Conservation (phyloP, 2,329 filamentous ascomycete species). For the Juglanconis sp. region DNA sequence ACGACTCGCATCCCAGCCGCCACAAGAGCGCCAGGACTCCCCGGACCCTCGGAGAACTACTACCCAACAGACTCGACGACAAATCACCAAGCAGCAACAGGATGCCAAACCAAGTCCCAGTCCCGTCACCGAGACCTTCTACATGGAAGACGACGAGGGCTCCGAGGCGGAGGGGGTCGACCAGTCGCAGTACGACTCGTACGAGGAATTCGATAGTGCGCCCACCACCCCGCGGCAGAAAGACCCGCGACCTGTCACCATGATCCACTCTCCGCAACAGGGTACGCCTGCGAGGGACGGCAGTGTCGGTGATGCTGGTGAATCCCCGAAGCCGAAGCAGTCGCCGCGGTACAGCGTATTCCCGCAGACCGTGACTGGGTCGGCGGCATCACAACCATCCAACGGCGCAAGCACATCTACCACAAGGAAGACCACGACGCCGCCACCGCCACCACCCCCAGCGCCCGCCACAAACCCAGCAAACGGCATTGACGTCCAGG, state of each 20-base stretch:
- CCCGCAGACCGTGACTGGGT: background rate
- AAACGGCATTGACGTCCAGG: constrained; percentile 4
- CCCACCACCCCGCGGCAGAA: constrained; percentile 12
- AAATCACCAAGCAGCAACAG: background rate
- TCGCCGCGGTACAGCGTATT: constrained; percentile 7
- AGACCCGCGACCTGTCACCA: background rate
- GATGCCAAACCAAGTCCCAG: constrained; percentile 5
- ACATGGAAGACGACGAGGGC: constrained; percentile 16
- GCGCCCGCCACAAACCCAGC: background rate
- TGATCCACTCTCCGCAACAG: constrained; percentile 11
- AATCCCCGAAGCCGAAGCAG: constrained; percentile 3
- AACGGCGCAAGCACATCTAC: background rate
- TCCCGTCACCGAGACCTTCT: constrained; percentile 16
- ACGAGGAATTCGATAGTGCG: constrained; percentile 11
- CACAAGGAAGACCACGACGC: background rate
- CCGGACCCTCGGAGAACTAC: background rate
- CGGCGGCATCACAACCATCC: background rate
- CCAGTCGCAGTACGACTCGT: constrained; percentile 12
- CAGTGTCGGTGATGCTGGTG: background rate
- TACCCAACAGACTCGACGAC: background rate
- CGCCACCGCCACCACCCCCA: background rate
- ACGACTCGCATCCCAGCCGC: background rate
- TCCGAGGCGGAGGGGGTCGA: constrained; percentile 12
- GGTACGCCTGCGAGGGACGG: background rate
- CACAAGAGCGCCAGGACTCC: background rate